Percentiles rank a stretch among this genome's conserved stretches.
Evolutionary conservation across 2,329 filamentous ascomycete species (phyloP).

Genomic region (Diaporthe amygdali): DNA sequence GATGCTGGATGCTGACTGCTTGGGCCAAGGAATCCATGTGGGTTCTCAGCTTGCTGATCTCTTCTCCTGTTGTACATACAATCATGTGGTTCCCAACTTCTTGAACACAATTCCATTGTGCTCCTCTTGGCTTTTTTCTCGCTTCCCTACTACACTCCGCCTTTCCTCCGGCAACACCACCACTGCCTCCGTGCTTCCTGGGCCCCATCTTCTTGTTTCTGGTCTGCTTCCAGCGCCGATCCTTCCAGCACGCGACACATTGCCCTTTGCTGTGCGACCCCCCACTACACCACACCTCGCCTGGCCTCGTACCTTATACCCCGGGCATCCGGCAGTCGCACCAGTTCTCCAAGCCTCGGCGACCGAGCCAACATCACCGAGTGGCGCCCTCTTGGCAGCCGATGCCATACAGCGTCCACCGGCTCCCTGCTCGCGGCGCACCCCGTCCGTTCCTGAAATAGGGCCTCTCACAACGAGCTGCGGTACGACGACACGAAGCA

Average conservation of each 20-base stretch:
- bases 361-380: not conserved
- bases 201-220: not conserved
- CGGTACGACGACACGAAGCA: not conserved
- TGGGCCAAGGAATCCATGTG: not conserved
- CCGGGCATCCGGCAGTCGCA: not conserved
- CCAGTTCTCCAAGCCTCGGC: constrained; percentile 5
- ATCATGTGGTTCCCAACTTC: not conserved
- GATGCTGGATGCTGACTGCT: not conserved
- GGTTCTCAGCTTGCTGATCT: constrained; percentile 1
- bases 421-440: not conserved
- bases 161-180: not conserved
- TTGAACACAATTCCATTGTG: not conserved
- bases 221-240: not conserved
- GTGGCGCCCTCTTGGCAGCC: not conserved
- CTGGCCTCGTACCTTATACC: not conserved
- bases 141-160: not conserved
- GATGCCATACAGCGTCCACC: not conserved
- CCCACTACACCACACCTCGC: not conserved
- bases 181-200: constrained; percentile 6
- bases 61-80: constrained; percentile 1
- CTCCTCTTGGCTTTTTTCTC: not conserved
- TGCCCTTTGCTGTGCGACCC: not conserved
- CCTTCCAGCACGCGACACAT: not conserved
- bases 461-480: not conserved
- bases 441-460: not conserved